Evolutionary conservation across 305 asterid species (phyloP).

Genomic region (Andrographis paniculata): DNA sequence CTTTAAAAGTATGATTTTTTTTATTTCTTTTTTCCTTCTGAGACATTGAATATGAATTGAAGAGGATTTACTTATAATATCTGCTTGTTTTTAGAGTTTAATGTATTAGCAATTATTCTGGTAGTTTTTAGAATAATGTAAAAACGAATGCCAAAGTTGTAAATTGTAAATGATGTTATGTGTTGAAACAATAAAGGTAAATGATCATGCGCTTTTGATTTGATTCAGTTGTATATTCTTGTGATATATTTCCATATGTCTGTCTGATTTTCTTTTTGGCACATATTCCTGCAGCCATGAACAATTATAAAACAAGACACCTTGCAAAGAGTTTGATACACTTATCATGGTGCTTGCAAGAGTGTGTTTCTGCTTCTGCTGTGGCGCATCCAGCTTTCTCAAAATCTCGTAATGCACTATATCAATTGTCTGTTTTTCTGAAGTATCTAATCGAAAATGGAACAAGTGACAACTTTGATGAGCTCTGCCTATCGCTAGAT

Average conservation of each 20-base stretch:
- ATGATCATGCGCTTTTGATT: too few species aligned
- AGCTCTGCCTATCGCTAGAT: conserved; percentile 55
- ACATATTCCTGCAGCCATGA: conserved; percentile 52
- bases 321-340: conserved; percentile 82
- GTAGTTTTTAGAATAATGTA: too few species aligned
- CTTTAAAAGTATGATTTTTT: too few species aligned
- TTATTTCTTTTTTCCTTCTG: too few species aligned
- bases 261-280: conserved; percentile 23
- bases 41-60: too few species aligned
- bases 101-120: too few species aligned
- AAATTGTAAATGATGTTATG: too few species aligned
- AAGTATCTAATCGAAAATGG: conserved; percentile 74
- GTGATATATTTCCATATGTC: neutral
- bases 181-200: too few species aligned
- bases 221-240: too few species aligned
- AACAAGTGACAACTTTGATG: conserved; percentile 65
- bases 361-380: conserved; percentile 63
- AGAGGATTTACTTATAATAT: too few species aligned
- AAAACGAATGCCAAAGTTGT: too few species aligned
- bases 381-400: conserved; percentile 43
- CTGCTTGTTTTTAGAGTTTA: too few species aligned
- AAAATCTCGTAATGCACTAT: conserved; percentile 77
- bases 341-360: conserved; percentile 83
- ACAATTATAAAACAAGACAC: conserved; percentile 77
- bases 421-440: conserved; percentile 76